Base-by-base conservation (phyloP, 1,284 basidiomycete genomes). In the Schizophyllum amplum region DNA sequence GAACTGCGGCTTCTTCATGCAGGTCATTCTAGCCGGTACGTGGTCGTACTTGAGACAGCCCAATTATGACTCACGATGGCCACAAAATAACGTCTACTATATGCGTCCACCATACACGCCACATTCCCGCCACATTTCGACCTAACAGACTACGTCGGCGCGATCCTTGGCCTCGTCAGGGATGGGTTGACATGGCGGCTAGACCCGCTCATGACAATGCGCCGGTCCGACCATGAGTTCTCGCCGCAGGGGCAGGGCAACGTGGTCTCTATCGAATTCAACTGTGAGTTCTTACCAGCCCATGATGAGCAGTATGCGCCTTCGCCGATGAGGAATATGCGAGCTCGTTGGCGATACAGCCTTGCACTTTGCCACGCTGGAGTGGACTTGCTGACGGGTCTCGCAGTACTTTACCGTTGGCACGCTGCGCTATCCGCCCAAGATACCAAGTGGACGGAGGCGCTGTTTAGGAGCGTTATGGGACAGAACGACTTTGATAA, bases 1-100 rank as follows among this genome's bases (percentile, higher is more conserved):
- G 59, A 92, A 92, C 68, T 86, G 81, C 54, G 86, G 78, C 1
- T 84, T 75, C 64, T 90, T 90, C 66, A 83, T 89, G 77, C 79
- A 84, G 59, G 78, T 86, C 54, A 84, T 89, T 64, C 71, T 87
- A 42, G 75, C 76, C 49, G 79, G 77, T 77, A 60, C 6, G 71
- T 62, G 46, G 27, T 42, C 9, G 33, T 22, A 22, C n/a, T n/a
- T n/a, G n/a, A n/a, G n/a, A n/a, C n/a, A n/a, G n/a, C n/a, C n/a
- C n/a, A n/a, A n/a, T n/a, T n/a, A n/a, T n/a, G n/a, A n/a, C n/a
- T n/a, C n/a, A n/a, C n/a, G n/a, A n/a, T n/a, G n/a, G n/a, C n/a
- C n/a, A n/a, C n/a, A n/a, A n/a, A n/a, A n/a, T n/a, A n/a, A n/a
- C n/a, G n/a, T n/a, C n/a, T n/a, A n/a, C n/a, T n/a, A n/a, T n/a